Evolutionary conservation across 805 yeast species (phyloP).

Genomic region (Candida endomychidarum): DNA sequence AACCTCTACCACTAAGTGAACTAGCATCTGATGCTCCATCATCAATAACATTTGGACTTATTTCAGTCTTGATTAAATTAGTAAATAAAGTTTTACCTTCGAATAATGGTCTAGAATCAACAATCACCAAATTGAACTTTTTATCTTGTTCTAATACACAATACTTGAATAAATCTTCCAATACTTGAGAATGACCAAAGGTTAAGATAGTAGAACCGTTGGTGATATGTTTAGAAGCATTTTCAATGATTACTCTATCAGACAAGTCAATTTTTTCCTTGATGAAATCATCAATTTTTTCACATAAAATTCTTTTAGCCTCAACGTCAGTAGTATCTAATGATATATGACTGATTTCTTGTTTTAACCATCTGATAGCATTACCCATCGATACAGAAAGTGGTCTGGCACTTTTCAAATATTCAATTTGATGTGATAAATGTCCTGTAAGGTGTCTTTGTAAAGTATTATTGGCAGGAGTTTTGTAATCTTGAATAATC

Average conservation of each 20-base stretch:
- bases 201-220: slow-evolving; percentile 81
- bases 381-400: slow-evolving; percentile 94
- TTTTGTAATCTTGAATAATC: slow-evolving; percentile 75
- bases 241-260: slow-evolving; percentile 76
- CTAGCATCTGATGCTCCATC: slow-evolving; percentile 20
- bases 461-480: slow-evolving; percentile 83
- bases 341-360: slow-evolving; percentile 80
- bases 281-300: slow-evolving; percentile 75
- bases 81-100: slow-evolving; percentile 84
- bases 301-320: slow-evolving; percentile 65
- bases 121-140: slow-evolving; percentile 74
- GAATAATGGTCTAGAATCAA: slow-evolving; percentile 90
- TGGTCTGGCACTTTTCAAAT: slow-evolving; percentile 86
- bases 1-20: slow-evolving; percentile 16
- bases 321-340: slow-evolving; percentile 65
- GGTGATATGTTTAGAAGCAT: slow-evolving; percentile 73
- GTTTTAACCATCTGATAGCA: slow-evolving; percentile 95
- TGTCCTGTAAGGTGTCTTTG: slow-evolving; percentile 87
- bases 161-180: slow-evolving; percentile 68
- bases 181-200: slow-evolving; percentile 84
- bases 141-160: slow-evolving; percentile 62
- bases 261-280: slow-evolving; percentile 83
- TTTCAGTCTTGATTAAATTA: slow-evolving; percentile 50
- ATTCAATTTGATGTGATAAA: slow-evolving; percentile 89
- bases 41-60: slow-evolving; percentile 14